phyloP scores from a whole-genome alignment of 164 flowering plant species.

The Cinnamomum chago region DNA sequence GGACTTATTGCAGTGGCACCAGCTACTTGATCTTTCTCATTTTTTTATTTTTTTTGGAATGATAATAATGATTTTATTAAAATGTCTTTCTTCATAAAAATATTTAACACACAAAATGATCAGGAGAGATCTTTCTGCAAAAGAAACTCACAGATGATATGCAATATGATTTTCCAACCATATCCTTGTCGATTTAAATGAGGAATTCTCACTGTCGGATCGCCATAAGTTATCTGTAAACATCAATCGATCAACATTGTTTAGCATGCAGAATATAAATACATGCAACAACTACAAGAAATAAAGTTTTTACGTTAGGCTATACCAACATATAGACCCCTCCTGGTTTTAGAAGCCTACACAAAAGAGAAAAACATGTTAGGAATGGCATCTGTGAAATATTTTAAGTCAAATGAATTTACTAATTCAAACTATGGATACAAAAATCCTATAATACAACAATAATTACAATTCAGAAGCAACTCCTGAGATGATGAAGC shows the following conservation, averaged over 20 bases:
- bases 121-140: neutral
- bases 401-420: neutral
- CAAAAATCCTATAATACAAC: slow-evolving; percentile 11
- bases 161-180: slow-evolving; percentile 65
- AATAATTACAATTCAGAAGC: slow-evolving; percentile 19
- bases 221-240: slow-evolving; percentile 89
- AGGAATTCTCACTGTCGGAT: slow-evolving; percentile 81
- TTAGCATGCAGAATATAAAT: slow-evolving; percentile 3
- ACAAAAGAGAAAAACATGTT: slow-evolving; percentile 15
- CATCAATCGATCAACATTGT: neutral
- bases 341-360: slow-evolving; percentile 93
- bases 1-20: too few species aligned
- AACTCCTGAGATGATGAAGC: slow-evolving; percentile 26
- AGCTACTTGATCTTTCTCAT: too few species aligned
- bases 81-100: too few species aligned
- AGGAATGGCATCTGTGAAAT: slow-evolving; percentile 3
- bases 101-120: too few species aligned
- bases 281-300: neutral
- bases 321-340: slow-evolving; percentile 90
- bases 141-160: slow-evolving; percentile 71
- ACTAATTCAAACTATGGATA: neutral
- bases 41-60: too few species aligned
- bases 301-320: slow-evolving; percentile 3
- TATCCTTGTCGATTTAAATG: slow-evolving; percentile 57
- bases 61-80: too few species aligned